Conservation (phyloP, 208 protist species). For the Leishmania mexicana region DNA sequence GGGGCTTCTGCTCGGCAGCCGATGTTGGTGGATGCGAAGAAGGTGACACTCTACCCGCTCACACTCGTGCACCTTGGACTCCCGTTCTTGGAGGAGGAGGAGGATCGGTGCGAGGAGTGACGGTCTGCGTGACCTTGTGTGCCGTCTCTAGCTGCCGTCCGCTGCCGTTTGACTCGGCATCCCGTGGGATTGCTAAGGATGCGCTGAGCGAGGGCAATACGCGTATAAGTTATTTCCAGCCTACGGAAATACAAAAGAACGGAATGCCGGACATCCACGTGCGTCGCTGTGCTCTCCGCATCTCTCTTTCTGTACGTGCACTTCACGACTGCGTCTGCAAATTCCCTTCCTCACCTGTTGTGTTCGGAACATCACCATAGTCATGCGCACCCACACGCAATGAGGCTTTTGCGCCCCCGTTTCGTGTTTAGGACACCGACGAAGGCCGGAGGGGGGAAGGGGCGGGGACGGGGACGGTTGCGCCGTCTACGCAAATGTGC, state of each 20-base stretch:
- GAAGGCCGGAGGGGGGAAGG: background rate
- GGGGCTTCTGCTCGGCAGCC: constrained; percentile 8
- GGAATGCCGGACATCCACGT: background rate
- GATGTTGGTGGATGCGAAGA: constrained; percentile 30
- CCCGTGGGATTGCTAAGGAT: background rate
- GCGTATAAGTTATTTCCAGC: background rate
- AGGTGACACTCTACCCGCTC: constrained; percentile 50
- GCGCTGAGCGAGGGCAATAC: background rate
- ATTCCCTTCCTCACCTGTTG: background rate
- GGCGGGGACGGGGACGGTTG: background rate
- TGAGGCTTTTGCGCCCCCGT: background rate
- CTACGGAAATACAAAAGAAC: background rate
- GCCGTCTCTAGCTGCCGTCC: no score
- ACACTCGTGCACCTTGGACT: constrained; percentile 55
- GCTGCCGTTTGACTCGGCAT: background rate
- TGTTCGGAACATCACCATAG: background rate
- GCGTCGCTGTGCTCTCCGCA: background rate
- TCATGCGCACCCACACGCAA: background rate
- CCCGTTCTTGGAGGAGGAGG: constrained; percentile 35
- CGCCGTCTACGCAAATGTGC: background rate
- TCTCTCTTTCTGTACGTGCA: background rate
- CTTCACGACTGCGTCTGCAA: background rate
- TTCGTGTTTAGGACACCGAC: background rate
- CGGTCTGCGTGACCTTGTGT: background rate
- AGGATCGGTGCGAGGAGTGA: background rate